A percentile compares a stretch with the other conserved stretches of the same genome.
Evolutionary conservation across 1,284 basidiomycete genomes (phyloP).

Genomic region (Neonothopanus nambi): DNA sequence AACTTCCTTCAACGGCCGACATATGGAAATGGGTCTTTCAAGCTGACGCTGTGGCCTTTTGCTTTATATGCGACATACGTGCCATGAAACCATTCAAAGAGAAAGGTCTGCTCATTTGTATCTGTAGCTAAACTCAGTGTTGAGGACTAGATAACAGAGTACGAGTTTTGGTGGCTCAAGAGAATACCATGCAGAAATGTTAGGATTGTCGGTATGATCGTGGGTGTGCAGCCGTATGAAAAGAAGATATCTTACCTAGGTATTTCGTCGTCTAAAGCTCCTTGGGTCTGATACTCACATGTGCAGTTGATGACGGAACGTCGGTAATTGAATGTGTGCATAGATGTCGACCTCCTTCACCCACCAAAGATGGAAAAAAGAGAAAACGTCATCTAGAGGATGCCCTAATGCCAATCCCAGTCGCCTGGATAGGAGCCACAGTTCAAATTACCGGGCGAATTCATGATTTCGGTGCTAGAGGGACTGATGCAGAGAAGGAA

Average conservation of each 20-base stretch:
- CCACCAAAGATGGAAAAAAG: slow-evolving; percentile 18
- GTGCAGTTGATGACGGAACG: slow-evolving; percentile 71
- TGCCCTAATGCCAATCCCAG: slow-evolving; percentile 33
- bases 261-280: slow-evolving; percentile 28
- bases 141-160: slow-evolving; percentile 27
- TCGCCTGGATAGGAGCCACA: slow-evolving; percentile 48
- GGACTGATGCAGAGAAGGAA: not conserved
- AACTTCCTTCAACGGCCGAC: slow-evolving; percentile 18
- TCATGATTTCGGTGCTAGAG: not conserved
- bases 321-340: slow-evolving; percentile 65
- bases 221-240: slow-evolving; percentile 62
- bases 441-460: slow-evolving; percentile 42
- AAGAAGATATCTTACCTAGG: slow-evolving; percentile 57
- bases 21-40: slow-evolving; percentile 65
- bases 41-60: slow-evolving; percentile 56
- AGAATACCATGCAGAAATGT: slow-evolving; percentile 69
- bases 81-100: slow-evolving; percentile 46
- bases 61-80: slow-evolving; percentile 61
- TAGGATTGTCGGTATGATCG: slow-evolving; percentile 58
- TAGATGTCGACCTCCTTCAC: slow-evolving; percentile 29
- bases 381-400: slow-evolving; percentile 6
- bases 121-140: not conserved
- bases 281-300: slow-evolving; percentile 6
- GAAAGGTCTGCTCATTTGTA: slow-evolving; percentile 32
- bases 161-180: slow-evolving; percentile 70